Conservation (phyloP, 805 yeast genomes). For the Yamadazyma insecticola region DNA sequence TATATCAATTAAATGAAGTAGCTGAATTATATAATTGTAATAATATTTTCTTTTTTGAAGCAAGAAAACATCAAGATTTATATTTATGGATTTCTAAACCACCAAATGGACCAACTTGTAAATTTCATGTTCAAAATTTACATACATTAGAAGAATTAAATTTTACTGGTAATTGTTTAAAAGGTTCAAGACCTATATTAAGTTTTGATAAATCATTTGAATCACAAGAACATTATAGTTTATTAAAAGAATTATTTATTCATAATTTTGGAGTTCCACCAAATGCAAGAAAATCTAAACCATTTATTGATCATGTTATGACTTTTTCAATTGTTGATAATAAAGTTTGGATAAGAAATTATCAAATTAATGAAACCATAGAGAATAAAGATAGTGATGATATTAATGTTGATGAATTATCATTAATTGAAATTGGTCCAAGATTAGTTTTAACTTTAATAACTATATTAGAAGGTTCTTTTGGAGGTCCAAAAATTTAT, state of each 20-base stretch:
- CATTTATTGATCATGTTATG: slow-evolving; percentile 93
- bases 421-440: slow-evolving; percentile 94
- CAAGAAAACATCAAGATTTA: slow-evolving; percentile 92
- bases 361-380: slow-evolving; percentile 72
- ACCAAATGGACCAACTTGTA: slow-evolving; percentile 95
- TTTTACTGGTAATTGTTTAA: slow-evolving; percentile 93
- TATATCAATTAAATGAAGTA: slow-evolving; percentile 85
- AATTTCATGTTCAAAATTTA: slow-evolving; percentile 89
- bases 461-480: slow-evolving; percentile 90
- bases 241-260: slow-evolving; percentile 63
- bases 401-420: slow-evolving; percentile 52
- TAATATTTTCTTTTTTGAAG: slow-evolving; percentile 88
- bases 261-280: slow-evolving; percentile 90
- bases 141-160: slow-evolving; percentile 95
- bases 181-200: slow-evolving; percentile 90
- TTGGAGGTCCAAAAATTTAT: slow-evolving; percentile 95
- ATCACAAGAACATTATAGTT: slow-evolving; percentile 57
- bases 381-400: slow-evolving; percentile 48
- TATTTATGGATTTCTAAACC: slow-evolving; percentile 94
- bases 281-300: slow-evolving; percentile 84
- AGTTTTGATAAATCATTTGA: slow-evolving; percentile 80
- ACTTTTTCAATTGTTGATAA: slow-evolving; percentile 89
- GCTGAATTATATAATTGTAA: slow-evolving; percentile 98
- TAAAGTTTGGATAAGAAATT: slow-evolving; percentile 93
- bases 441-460: slow-evolving; percentile 90